These are phyloP conservation scores for Coemansia interrupta DNA, from an alignment of 192 early-diverging fungal genomes.

Conservation along the genomic window DNA sequence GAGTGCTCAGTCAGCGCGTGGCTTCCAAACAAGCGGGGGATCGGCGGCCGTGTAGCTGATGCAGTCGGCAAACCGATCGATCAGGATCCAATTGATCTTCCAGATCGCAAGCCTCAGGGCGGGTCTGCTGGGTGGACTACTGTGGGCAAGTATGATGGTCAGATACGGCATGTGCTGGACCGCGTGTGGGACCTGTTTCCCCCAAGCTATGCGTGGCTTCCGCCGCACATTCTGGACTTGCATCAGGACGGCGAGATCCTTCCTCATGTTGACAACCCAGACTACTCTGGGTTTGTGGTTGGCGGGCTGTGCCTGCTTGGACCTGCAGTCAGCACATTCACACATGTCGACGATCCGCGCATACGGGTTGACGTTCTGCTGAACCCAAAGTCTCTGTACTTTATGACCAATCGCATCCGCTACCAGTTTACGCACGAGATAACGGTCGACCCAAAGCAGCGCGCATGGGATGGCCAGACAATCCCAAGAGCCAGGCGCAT, in stretches of 20 bases:
- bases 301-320: constrained; percentile 73
- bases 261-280: constrained; percentile 78
- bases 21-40: constrained; percentile 35
- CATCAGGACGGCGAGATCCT: constrained; percentile 68
- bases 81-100: constrained; percentile 34
- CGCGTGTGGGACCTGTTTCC: constrained; percentile 62
- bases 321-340: constrained; percentile 67
- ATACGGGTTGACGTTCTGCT: constrained; percentile 62
- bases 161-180: constrained; percentile 55
- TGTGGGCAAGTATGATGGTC: constrained; percentile 46
- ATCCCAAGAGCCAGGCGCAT: constrained; percentile 64
- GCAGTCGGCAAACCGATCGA: constrained; percentile 24
- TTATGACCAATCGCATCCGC: constrained; percentile 66
- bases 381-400: constrained; percentile 65
- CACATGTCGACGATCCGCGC: constrained; percentile 60
- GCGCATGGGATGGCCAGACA: constrained; percentile 52
- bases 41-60: constrained; percentile 29
- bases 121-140: constrained; percentile 46
- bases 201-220: constrained; percentile 58
- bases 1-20: constrained; percentile 69
- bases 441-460: constrained; percentile 49
- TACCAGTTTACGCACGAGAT: constrained; percentile 82
- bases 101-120: constrained; percentile 22
- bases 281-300: constrained; percentile 72
- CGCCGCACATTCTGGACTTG: constrained; percentile 78